Conservation (phyloP, 345 rosid species). For the Arabis hirsuta region DNA sequence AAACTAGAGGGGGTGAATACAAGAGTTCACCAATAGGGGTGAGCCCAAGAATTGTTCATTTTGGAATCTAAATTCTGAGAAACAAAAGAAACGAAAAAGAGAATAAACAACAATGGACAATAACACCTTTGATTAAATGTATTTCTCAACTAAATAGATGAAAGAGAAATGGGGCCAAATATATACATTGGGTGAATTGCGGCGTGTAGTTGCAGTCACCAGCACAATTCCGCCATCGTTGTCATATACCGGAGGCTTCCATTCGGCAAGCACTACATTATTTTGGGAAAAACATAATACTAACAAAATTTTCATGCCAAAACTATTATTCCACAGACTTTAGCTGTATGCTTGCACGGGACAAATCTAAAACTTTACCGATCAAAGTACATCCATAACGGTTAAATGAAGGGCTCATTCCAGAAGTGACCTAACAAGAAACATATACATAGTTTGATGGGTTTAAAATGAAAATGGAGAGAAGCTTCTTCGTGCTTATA, state of each 20-base stretch:
- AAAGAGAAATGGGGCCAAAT: neutral
- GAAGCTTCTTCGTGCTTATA: neutral
- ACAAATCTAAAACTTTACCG: conserved; percentile 48
- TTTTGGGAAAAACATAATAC: neutral
- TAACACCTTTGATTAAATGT: neutral
- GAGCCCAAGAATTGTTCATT: too few relatives aligned
- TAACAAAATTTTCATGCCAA: neutral
- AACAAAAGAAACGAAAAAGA: neutral
- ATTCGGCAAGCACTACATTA: conserved; percentile 83
- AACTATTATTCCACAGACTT: neutral
- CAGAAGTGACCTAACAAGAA: conserved; percentile 74
- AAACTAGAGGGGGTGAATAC: too few relatives aligned
- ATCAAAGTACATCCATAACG: conserved; percentile 85
- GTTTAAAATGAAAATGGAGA: conserved; percentile 5
- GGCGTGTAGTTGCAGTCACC: conserved; percentile 91
- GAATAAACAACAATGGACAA: neutral
- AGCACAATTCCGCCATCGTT: conserved; percentile 73
- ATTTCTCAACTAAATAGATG: conserved; percentile 2
- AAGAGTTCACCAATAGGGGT: too few relatives aligned
- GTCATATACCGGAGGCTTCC: conserved; percentile 98
- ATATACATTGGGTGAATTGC: conserved; percentile 87
- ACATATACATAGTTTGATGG: conserved; percentile 14
- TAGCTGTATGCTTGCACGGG: neutral
- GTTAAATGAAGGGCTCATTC: conserved; percentile 95
- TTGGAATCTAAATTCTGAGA: conserved; percentile 89